Base-by-base conservation (phyloP, 2,329 filamentous ascomycete genomes). In the Cladosporium velox region DNA sequence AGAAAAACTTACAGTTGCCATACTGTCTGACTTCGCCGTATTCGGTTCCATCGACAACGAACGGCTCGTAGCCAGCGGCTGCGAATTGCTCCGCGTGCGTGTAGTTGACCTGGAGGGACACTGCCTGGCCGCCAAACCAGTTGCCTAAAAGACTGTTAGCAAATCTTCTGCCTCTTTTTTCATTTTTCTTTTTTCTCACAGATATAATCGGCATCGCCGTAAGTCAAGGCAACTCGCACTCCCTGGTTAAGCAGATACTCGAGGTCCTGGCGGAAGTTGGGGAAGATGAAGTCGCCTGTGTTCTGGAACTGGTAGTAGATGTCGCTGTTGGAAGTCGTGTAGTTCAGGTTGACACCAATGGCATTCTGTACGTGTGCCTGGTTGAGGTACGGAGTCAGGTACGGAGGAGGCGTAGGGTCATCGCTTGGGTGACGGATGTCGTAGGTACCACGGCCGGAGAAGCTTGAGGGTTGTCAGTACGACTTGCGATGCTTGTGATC, bases 311-410 rank as follows among this genome's bases (percentile, higher is more conserved):
- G 80, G 69, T 75, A 69, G 90, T 80, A 0, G 84, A 85, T 2
- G 76, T 74, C 71, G 88, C 86, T 78, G 66, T 61, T 80, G 73
- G 0, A 76, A 72, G 59, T 79, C 72, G n/a, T 77, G 78, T 82
- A 89, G 74, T 90, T 89, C 24, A 88, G 0, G 83, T 84, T 2
- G 8, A 86, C 83, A 2, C 87, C 87, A 0, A 90, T 79, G 0
- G 84, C 84, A 0, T 75, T 72, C 70, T 88, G 86, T 0, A 88
- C 84, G 67, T 83, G 80, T 6, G 82, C 78, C 67, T 85, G 81
- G 69, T 84, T 86, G 63, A 93, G 82, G 75, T 90, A 92, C 47
- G 88, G 83, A 24, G 82, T 70, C 74, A 89, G 90, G 62, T 85
- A 86, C 41, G 77, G 78, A 0, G 87, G 82, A 3, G 90, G 90